A percentile compares a stretch with the other conserved stretches of the same genome.
phyloP scores from a whole-genome alignment of 139 green algal species.

The Trebouxia sp. region DNA sequence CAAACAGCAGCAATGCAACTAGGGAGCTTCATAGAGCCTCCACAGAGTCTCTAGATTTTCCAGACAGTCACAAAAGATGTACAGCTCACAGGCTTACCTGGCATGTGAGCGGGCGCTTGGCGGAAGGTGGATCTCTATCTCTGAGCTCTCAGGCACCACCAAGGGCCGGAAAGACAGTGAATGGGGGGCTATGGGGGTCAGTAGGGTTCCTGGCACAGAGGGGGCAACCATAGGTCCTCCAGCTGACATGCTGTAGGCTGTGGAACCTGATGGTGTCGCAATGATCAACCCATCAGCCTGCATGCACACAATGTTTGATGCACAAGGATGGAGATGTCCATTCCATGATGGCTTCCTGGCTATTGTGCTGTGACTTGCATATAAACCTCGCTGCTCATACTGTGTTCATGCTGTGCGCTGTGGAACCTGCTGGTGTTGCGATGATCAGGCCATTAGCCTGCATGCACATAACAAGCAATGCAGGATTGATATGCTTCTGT shows the following conservation, averaged over 20 bases:
- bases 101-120: conserved; percentile 56
- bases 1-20: too few species aligned
- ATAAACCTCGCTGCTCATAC: background rate
- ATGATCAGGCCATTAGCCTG: conserved; percentile 21
- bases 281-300: conserved; percentile 90
- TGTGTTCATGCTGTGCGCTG: conserved; percentile 90
- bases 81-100: conserved; percentile 10
- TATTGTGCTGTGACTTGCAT: too few species aligned
- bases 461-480: background rate
- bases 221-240: conserved; percentile 88
- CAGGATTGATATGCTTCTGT: too few species aligned
- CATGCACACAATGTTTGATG: background rate
- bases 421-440: conserved; percentile 78
- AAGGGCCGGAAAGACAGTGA: conserved; percentile 82
- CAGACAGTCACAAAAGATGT: background rate
- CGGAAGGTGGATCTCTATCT: conserved; percentile 77
- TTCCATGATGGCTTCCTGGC: too few species aligned
- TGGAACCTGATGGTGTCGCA: conserved; percentile 81
- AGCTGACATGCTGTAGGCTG: conserved; percentile 86
- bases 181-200: conserved; percentile 86
- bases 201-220: conserved; percentile 82
- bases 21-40: too few species aligned
- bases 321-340: too few species aligned
- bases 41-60: too few species aligned
- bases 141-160: conserved; percentile 79